Conservation (phyloP, 2,329 filamentous ascomycete genomes). For the Fusarium succisae region DNA sequence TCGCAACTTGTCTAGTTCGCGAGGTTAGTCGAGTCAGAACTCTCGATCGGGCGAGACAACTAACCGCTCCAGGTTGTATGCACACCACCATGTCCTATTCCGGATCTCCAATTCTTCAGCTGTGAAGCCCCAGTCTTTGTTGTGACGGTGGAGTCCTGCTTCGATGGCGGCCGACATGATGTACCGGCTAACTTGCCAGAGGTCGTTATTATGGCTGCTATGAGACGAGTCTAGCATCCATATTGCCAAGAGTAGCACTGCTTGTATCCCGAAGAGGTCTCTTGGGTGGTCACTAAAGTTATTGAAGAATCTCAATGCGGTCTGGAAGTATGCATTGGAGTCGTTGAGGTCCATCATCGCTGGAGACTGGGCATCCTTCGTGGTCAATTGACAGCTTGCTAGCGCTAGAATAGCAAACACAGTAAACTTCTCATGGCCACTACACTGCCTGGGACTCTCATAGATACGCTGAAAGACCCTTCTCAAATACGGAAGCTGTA, state of each 20-base stretch:
- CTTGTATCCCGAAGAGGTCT: not conserved
- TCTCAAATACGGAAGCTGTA: not conserved
- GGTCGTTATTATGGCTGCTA: not conserved
- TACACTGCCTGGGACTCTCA: rapidly evolving
- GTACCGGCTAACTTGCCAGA: not conserved
- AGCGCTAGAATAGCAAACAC: not conserved
- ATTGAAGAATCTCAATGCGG: not conserved
- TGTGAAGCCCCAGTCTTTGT: not conserved
- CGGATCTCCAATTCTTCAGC: not conserved
- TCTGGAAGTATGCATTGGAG: not conserved
- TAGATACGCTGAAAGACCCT: not conserved
- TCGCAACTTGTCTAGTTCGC: not conserved
- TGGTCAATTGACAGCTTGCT: not conserved
- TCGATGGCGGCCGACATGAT: constrained; percentile 4
- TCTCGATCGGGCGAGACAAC: not conserved
- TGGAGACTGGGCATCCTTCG: not conserved
- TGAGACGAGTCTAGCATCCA: constrained; percentile 4
- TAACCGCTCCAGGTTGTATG: not conserved
- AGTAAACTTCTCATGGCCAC: not conserved
- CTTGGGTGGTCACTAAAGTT: not conserved
- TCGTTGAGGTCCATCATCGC: not conserved
- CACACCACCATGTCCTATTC: constrained; percentile 8
- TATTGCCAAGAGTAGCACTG: rapidly evolving
- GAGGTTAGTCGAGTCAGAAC: not conserved
- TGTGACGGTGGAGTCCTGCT: not conserved